Evolutionary conservation across 1,284 basidiomycete genomes (phyloP).

Genomic region (Austroboletus novae-zelandiae): DNA sequence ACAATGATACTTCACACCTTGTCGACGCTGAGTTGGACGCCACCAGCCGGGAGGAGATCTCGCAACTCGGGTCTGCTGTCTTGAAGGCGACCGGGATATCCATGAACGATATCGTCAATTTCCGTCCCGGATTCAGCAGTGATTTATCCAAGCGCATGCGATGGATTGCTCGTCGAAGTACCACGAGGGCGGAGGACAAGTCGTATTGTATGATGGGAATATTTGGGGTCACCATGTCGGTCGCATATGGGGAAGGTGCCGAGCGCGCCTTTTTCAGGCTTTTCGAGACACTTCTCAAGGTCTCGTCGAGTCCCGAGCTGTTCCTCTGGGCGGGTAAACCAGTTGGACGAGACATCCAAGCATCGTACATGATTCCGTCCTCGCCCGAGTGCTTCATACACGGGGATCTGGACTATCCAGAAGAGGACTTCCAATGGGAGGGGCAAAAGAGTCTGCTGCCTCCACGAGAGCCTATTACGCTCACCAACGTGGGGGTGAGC

Average conservation of each 20-base stretch:
- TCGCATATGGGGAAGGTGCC: slow-evolving; percentile 1
- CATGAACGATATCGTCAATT: background rate
- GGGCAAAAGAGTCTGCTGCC: background rate
- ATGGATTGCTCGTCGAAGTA: slow-evolving; percentile 2
- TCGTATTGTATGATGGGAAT: slow-evolving; percentile 8
- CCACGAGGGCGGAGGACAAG: slow-evolving; percentile 5
- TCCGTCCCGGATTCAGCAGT: background rate
- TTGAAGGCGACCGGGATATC: background rate
- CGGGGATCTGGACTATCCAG: background rate
- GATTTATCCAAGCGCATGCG: background rate
- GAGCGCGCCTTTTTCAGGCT: slow-evolving; percentile 4
- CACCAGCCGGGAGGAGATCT: background rate
- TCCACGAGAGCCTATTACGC: background rate
- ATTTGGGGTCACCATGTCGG: background rate
- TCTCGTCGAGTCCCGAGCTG: background rate
- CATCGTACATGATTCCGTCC: background rate
- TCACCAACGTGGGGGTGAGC: background rate
- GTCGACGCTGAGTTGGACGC: background rate
- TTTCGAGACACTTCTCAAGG: background rate
- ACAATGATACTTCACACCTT: background rate
- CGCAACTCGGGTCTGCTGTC: background rate
- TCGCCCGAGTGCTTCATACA: background rate
- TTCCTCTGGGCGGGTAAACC: background rate
- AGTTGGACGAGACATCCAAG: background rate
- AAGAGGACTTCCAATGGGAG: background rate